These are phyloP conservation scores for Hymenoscyphus albidus DNA, from an alignment of 2,329 filamentous ascomycete genomes.

Conservation along the genomic window DNA sequence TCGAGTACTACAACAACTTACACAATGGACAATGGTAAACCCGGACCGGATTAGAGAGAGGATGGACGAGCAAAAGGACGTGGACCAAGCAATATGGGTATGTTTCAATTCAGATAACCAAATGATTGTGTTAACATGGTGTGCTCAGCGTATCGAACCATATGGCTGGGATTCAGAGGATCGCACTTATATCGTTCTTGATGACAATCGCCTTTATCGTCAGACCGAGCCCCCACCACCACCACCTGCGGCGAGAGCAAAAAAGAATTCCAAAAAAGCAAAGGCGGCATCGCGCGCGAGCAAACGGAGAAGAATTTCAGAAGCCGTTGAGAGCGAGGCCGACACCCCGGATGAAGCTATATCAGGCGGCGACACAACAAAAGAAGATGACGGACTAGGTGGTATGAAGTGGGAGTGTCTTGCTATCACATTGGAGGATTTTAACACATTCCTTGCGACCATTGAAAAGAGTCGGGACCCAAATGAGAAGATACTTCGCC, in stretches of 20 bases:
- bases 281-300: constrained; percentile 62
- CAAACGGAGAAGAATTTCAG: constrained; percentile 65
- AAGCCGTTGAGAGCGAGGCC: constrained; percentile 38
- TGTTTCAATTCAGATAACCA: constrained; percentile 32
- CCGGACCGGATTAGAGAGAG: constrained; percentile 81
- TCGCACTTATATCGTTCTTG: constrained; percentile 82
- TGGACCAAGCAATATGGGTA: constrained; percentile 81
- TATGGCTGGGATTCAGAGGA: constrained; percentile 88
- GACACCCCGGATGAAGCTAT: constrained; percentile 40
- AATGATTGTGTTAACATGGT: constrained; percentile 15
- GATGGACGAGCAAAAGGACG: constrained; percentile 78
- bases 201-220: constrained; percentile 91
- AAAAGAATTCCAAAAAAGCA: constrained; percentile 62
- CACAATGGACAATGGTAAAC: constrained; percentile 83
- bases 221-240: constrained; percentile 70
- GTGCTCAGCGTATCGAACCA: constrained; percentile 65
- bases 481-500: constrained; percentile 76
- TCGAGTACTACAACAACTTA: constrained; percentile 79
- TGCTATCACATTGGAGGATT: constrained; percentile 75
- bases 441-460: constrained; percentile 64
- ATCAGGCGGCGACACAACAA: constrained; percentile 40
- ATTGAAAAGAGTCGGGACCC: constrained; percentile 74
- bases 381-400: constrained; percentile 62
- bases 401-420: constrained; percentile 88
- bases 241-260: constrained; percentile 55